phyloP scores from a whole-genome alignment of 768 basidiomycete species.

The Boletus sp. region DNA sequence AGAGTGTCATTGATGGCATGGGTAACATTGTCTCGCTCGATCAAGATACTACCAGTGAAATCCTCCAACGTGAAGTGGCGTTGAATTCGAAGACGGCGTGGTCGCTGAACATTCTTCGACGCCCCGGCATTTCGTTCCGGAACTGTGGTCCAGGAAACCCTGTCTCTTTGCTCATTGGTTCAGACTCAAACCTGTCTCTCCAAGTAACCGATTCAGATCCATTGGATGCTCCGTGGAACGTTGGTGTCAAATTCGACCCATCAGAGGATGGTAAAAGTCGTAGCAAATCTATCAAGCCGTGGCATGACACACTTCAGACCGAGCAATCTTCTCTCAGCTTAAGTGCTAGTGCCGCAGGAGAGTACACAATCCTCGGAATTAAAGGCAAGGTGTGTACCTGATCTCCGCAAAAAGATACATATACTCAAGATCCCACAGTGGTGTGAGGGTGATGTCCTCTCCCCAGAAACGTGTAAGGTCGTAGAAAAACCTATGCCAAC shows the following conservation, averaged over 20 bases:
- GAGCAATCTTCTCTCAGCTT: slow-evolving; percentile 45
- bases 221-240: slow-evolving; percentile 67
- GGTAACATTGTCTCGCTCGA: slow-evolving; percentile 67
- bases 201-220: slow-evolving; percentile 50
- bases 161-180: slow-evolving; percentile 66
- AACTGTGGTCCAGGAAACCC: slow-evolving; percentile 71
- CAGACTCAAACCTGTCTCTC: slow-evolving; percentile 56
- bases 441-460: slow-evolving; percentile 80
- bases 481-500: slow-evolving; percentile 72
- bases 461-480: slow-evolving; percentile 78
- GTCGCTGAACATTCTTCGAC: slow-evolving; percentile 65
- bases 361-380: slow-evolving; percentile 69
- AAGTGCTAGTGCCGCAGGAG: slow-evolving; percentile 61
- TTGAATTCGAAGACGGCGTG: slow-evolving; percentile 49
- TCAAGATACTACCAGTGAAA: slow-evolving; percentile 27
- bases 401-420: not conserved
- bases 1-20: slow-evolving; percentile 78
- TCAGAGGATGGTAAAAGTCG: slow-evolving; percentile 35
- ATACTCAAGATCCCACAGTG: slow-evolving; percentile 36
- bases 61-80: slow-evolving; percentile 21
- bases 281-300: slow-evolving; percentile 49
- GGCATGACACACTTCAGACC: slow-evolving; percentile 61
- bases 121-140: slow-evolving; percentile 69
- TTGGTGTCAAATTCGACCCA: slow-evolving; percentile 62
- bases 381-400: slow-evolving; percentile 54